Conservation (phyloP, 805 yeast species). For the Scheffersomyces lignosus region DNA sequence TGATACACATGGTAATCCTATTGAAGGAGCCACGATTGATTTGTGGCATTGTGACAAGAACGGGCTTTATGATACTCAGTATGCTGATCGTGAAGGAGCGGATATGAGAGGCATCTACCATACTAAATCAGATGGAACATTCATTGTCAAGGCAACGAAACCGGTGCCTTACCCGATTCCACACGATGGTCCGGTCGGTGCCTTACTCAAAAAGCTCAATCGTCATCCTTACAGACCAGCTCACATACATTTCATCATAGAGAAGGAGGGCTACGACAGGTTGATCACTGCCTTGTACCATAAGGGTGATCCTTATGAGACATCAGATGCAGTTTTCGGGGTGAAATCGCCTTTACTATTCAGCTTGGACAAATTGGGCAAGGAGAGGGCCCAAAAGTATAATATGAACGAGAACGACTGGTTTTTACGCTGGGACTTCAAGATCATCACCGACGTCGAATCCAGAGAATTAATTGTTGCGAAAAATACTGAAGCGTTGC, state of each 20-base stretch:
- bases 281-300: constrained; percentile 20
- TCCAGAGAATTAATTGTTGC: constrained; percentile 6
- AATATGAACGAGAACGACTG: constrained; percentile 18
- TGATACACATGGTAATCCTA: constrained; percentile 15
- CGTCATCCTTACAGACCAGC: neutral
- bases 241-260: constrained; percentile 22
- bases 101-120: constrained; percentile 20
- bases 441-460: constrained; percentile 12
- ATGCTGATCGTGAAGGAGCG: constrained; percentile 16
- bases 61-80: constrained; percentile 22
- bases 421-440: constrained; percentile 20
- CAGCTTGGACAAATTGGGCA: constrained; percentile 13
- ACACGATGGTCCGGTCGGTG: neutral
- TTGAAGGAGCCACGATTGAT: constrained; percentile 17
- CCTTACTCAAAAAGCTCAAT: neutral
- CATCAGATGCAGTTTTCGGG: constrained; percentile 21
- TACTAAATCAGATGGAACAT: constrained; percentile 11
- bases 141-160: neutral
- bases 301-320: constrained; percentile 19
- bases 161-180: neutral
- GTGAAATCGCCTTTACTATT: constrained; percentile 16
- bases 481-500: constrained; percentile 12
- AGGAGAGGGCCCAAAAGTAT: constrained; percentile 14
- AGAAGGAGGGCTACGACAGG: constrained; percentile 17
- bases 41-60: constrained; percentile 23